Base-by-base conservation (phyloP, 2,329 filamentous ascomycete species). In the Calycina herbarum region DNA sequence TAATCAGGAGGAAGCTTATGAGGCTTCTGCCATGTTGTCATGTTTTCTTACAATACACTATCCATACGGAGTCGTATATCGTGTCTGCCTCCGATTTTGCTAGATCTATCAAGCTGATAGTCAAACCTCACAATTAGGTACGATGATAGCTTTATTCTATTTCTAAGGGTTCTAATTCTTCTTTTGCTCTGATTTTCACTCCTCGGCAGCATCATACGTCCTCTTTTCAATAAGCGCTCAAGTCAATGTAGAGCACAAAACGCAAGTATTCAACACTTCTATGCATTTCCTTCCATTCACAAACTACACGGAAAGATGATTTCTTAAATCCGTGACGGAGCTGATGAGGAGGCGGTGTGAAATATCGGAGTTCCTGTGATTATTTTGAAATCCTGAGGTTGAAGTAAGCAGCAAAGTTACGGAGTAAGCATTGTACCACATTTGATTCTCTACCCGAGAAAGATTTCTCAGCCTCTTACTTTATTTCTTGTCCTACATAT, bases 301-400 rank as follows among this genome's bases (percentile, higher is more conserved):
- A 24, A 54, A 54, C 20, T 20, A 54, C 7, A 11, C 48, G 48
- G 48, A 54, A 27, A 40, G 20, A 24, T 20, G 13, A 24, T 24
- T 24, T 27, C 48, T 54, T 54, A 54, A 27, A 54, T 54, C 48
- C 48, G 48, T 27, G 48, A 13, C 48, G 48, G 48, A 54, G 48
- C 48, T 54, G 48, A 54, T 54, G 48, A 54, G 48, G 20, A 51
- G n/a, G 20, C 48, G 48, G 48, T 54, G 48, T 27, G 20, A 54
- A 54, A 54, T 13, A 27, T 54, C 48, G 48, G 48, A 54, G 20
- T 54, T 54, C 45, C 45, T 51, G 45, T 27, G 20, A 51, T 51
- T 51, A 1, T 3, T 33, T 33, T 2, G 20, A 51, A 24, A 24
- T 51, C 20, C 48, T 27, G 20, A 54, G 48, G 48, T 54, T 24